phyloP scores from a whole-genome alignment of 2,329 filamentous ascomycete genomes.

The Rhynchosporium graminicola region DNA sequence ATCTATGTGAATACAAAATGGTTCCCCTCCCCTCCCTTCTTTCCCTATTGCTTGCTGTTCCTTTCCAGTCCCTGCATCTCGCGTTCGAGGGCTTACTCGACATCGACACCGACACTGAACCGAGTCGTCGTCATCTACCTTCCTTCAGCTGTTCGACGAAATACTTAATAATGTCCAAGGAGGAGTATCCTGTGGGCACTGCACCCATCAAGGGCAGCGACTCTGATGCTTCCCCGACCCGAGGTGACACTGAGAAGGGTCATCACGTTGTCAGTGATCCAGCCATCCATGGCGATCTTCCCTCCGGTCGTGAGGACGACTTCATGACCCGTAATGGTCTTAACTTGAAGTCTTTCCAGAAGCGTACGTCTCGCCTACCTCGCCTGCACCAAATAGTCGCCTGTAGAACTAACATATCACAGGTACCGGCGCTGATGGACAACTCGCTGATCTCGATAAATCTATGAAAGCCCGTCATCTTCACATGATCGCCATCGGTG shows the following conservation, averaged over 20 bases:
- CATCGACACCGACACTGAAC: neutral
- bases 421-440: conserved; percentile 9
- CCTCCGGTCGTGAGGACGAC: conserved; percentile 11
- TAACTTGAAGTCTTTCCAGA: conserved; percentile 12
- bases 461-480: conserved; percentile 48
- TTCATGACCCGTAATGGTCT: conserved; percentile 18
- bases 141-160: neutral
- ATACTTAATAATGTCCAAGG: conserved; percentile 9
- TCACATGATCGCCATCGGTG: conserved; percentile 24
- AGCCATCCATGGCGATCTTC: neutral
- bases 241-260: conserved; percentile 11
- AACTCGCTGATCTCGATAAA: conserved; percentile 8
- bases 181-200: conserved; percentile 7
- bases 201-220: conserved; percentile 14
- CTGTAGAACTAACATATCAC: neutral
- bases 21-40: conserved; percentile 1
- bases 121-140: conserved; percentile 5
- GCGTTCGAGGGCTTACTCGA: conserved; percentile 9
- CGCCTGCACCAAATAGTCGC: neutral
- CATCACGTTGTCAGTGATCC: neutral
- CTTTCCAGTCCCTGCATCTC: conserved; percentile 9
- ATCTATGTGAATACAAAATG: conserved; percentile 7
- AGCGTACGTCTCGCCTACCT: neutral
- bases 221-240: conserved; percentile 5
- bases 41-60: too few species aligned